Percentiles rank a stretch among this genome's conserved stretches.
These are phyloP conservation scores for Globomyces pollinis-pini DNA, from an alignment of 192 early-diverging fungal species.

Conservation along the genomic window DNA sequence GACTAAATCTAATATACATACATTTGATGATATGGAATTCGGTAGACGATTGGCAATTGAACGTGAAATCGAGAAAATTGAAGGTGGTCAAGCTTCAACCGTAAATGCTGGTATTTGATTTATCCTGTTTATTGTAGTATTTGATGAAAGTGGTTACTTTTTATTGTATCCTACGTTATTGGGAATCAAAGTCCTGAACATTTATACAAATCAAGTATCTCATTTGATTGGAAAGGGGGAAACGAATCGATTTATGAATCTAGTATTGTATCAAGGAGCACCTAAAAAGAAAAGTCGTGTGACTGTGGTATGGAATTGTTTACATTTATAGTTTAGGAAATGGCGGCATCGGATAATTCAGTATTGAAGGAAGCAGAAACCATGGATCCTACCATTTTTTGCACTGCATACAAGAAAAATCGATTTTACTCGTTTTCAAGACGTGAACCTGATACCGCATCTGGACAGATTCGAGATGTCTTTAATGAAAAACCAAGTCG, in stretches of 20 bases:
- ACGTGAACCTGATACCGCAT: conserved; percentile 79
- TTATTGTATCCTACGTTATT: conserved; percentile 88
- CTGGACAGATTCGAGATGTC: conserved; percentile 64
- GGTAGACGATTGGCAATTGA: conserved; percentile 85
- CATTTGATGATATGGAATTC: conserved; percentile 98
- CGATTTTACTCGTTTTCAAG: conserved; percentile 91
- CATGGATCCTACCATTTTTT: conserved; percentile 80
- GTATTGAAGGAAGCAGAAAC: conserved; percentile 54
- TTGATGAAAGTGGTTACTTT: conserved; percentile 85
- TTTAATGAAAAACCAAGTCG: conserved; percentile 96
- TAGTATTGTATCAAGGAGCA: conserved; percentile 85
- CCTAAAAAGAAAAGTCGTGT: conserved; percentile 69
- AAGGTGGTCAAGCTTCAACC: conserved; percentile 53
- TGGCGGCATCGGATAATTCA: conserved; percentile 85
- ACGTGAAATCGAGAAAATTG: conserved; percentile 64
- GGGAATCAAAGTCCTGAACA: conserved; percentile 92
- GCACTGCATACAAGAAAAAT: conserved; percentile 83
- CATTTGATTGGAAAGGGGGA: conserved; percentile 85
- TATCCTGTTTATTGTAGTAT: conserved; percentile 70
- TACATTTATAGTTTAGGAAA: conserved; percentile 33
- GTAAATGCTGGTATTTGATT: too few relatives aligned
- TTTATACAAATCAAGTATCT: conserved; percentile 73
- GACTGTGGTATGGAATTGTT: too few relatives aligned
- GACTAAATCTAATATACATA: conserved; percentile 64
- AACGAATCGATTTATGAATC: conserved; percentile 80